A percentile compares a stretch with the other conserved stretches of the same genome.
These are phyloP conservation scores for Pyrrhoderma noxium DNA, from an alignment of 1,284 basidiomycete genomes.

Conservation along the genomic window DNA sequence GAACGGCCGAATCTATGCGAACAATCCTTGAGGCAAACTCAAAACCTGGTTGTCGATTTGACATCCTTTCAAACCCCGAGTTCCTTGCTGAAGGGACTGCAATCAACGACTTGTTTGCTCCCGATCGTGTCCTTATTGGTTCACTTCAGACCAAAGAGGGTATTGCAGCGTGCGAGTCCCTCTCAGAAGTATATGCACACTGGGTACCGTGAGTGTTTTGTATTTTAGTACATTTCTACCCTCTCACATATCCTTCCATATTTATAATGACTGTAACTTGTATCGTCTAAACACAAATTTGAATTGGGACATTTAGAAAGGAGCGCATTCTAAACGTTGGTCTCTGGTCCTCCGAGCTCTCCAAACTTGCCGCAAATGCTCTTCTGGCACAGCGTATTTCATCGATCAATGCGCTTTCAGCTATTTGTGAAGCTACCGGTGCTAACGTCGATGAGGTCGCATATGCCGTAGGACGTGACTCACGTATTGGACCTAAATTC, in stretches of 20 bases:
- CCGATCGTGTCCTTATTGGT: conserved; percentile 96
- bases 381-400: conserved; percentile 99
- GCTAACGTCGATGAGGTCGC: conserved; percentile 99
- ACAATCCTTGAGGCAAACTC: conserved; percentile 98
- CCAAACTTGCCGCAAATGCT: conserved; percentile 98
- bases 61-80: conserved; percentile 99
- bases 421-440: conserved; percentile 99
- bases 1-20: conserved; percentile 98
- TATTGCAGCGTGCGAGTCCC: conserved; percentile 68
- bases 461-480: conserved; percentile 88
- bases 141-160: conserved; percentile 87
- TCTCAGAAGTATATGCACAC: conserved; percentile 83
- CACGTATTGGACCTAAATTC: conserved; percentile 93
- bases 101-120: conserved; percentile 79
- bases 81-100: conserved; percentile 99
- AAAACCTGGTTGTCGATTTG: conserved; percentile 84
- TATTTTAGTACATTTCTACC: background rate
- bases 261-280: conserved; percentile 5
- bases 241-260: background rate
- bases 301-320: conserved; percentile 32
- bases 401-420: conserved; percentile 95
- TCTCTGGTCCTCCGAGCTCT: conserved; percentile 97
- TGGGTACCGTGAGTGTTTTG: conserved; percentile 78
- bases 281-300: background rate
- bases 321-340: conserved; percentile 90